Percentiles rank a stretch among this genome's conserved stretches.
Conservation (phyloP, 129 eudicot species). For the Ambrosia trifida region DNA sequence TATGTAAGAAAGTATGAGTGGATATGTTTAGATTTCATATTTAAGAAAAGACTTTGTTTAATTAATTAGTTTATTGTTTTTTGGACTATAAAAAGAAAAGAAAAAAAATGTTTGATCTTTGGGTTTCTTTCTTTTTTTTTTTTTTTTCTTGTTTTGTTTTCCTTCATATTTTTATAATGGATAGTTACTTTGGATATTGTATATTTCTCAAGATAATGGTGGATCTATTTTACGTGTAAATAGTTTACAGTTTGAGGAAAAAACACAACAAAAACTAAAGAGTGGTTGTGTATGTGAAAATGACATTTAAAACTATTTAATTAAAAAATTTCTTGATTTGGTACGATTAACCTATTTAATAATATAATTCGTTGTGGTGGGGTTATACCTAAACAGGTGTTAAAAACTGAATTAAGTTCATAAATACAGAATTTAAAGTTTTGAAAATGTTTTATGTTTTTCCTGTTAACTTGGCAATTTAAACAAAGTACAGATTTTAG, state of each 20-base stretch:
- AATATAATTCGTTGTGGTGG: no score
- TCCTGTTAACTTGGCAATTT: no score
- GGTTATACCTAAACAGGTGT: no score
- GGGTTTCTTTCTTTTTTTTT: background rate
- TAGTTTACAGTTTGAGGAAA: background rate
- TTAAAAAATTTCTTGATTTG: no score
- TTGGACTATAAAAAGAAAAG: background rate
- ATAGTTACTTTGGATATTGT: constrained; percentile 15
- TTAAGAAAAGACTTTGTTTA: background rate
- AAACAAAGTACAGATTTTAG: no score
- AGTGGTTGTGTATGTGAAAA: no score
- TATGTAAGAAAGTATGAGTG: constrained; percentile 7
- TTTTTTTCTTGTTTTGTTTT: background rate
- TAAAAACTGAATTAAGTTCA: no score
- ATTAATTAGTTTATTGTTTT: constrained; percentile 16
- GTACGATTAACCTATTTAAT: no score
- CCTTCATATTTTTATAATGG: background rate
- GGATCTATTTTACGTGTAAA: background rate
- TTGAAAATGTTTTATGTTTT: no score
- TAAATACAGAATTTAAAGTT: no score
- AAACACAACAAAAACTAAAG: no score
- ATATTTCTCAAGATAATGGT: constrained; percentile 12
- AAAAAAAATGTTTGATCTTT: background rate
- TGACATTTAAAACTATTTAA: no score
- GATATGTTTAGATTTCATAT: background rate